A percentile compares a stretch with the other conserved stretches of the same genome.
phyloP scores from a whole-genome alignment of 495 filamentous ascomycete genomes.

The Hypoxylon crocopeplum region DNA sequence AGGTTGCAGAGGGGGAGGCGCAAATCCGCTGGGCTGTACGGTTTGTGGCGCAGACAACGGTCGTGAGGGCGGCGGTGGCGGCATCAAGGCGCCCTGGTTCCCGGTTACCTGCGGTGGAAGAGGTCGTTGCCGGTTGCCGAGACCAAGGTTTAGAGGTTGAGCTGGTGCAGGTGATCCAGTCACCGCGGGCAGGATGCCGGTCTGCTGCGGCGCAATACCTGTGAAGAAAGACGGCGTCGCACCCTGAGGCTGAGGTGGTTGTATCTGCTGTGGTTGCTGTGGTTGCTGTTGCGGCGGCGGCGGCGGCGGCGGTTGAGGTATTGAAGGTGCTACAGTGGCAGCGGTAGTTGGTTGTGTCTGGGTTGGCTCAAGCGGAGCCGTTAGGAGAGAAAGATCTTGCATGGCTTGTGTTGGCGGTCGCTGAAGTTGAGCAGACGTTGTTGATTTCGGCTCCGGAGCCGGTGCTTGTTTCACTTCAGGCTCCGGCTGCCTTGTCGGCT shows the following conservation, averaged over 20 bases:
- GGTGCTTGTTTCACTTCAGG: constrained; percentile 41
- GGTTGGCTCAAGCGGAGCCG: constrained; percentile 77
- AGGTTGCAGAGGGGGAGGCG: constrained; percentile 75
- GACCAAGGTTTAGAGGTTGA: constrained; percentile 49
- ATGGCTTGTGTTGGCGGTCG: constrained; percentile 71
- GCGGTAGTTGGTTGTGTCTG: constrained; percentile 59
- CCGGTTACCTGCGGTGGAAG: constrained; percentile 69
- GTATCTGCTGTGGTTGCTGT: too few relatives aligned
- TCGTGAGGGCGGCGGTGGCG: constrained; percentile 82
- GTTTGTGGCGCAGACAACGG: constrained; percentile 91
- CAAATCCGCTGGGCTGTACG: constrained; percentile 75
- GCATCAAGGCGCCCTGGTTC: constrained; percentile 65
- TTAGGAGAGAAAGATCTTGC: constrained; percentile 79
- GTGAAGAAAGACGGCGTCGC: constrained; percentile 58
- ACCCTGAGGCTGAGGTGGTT: constrained; percentile 59
- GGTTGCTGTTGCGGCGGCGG: constrained; percentile 49
- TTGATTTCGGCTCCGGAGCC: constrained; percentile 36
- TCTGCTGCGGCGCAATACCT: constrained; percentile 43
- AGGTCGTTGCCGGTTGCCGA: constrained; percentile 71
- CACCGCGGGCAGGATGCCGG: constrained; percentile 40
- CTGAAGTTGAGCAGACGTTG: constrained; percentile 48
- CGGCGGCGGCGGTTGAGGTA: constrained; percentile 53
- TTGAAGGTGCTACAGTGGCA: constrained; percentile 43
- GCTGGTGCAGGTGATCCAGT: constrained; percentile 33
- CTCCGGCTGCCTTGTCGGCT: constrained; percentile 74